Conservation (phyloP, 2,329 filamentous ascomycete genomes). For the Cladosporium sp. region DNA sequence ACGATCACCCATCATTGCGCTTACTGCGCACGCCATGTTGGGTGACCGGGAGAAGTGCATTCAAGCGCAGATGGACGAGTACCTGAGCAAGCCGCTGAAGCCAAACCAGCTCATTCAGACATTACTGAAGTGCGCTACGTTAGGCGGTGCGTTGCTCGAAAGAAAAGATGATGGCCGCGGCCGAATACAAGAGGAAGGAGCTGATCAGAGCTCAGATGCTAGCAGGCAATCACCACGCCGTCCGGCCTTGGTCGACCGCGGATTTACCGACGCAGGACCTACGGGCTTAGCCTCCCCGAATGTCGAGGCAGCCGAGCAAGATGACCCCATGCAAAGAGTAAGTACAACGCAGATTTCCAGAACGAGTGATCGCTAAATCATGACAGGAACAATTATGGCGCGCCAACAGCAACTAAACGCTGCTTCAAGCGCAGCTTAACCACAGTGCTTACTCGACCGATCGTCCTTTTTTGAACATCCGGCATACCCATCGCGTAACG, state of each 20-base stretch:
- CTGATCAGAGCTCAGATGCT: conserved; percentile 14
- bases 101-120: conserved; percentile 97
- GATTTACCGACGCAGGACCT: conserved; percentile 66
- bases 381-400: conserved; percentile 26
- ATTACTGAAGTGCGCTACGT: conserved; percentile 91
- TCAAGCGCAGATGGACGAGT: conserved; percentile 98
- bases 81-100: conserved; percentile 92
- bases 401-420: conserved; percentile 25
- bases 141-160: conserved; percentile 77
- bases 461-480: too few species aligned
- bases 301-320: conserved; percentile 53
- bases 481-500: too few species aligned
- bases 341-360: conserved; percentile 23
- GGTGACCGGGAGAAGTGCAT: conserved; percentile 97
- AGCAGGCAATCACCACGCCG: conserved; percentile 34
- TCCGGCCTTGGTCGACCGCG: conserved; percentile 57
- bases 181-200: conserved; percentile 20
- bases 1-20: conserved; percentile 89
- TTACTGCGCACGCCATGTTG: conserved; percentile 98
- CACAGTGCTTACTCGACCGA: not conserved
- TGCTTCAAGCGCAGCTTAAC: not conserved
- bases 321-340: conserved; percentile 57
- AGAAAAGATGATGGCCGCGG: conserved; percentile 54
- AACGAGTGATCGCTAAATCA: conserved; percentile 9
- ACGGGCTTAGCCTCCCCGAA: conserved; percentile 60